phyloP scores from a whole-genome alignment of 2,329 filamentous ascomycete genomes.

The Cercospora brassicicola region DNA sequence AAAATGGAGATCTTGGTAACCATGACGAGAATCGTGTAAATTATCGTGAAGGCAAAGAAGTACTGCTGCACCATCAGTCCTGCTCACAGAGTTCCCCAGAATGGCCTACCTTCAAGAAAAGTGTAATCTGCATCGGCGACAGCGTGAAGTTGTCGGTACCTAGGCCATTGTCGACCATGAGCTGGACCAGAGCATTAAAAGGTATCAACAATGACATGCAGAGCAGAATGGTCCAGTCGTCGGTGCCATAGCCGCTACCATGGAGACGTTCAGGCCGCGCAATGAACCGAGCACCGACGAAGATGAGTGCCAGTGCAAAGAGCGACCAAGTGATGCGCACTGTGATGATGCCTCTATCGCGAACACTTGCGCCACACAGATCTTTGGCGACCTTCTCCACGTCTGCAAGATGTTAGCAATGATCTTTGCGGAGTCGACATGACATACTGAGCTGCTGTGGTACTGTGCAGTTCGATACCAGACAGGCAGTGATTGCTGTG shows the following conservation, averaged over 20 bases:
- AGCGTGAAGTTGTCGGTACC: conserved; percentile 24
- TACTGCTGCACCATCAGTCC: conserved; percentile 11
- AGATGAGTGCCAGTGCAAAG: conserved; percentile 22
- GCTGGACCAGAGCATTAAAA: conserved; percentile 20
- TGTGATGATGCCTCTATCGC: conserved; percentile 13
- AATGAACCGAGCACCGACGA: conserved; percentile 22
- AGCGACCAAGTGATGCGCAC: conserved; percentile 22
- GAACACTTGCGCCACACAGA: conserved; percentile 20
- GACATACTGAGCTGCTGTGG: conserved; percentile 23
- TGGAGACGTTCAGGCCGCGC: conserved; percentile 24
- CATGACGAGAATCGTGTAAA: conserved; percentile 25
- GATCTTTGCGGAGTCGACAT: neutral
- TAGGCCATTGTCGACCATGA: conserved; percentile 25
- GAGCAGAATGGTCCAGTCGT: conserved; percentile 25
- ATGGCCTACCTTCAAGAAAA: conserved; percentile 19
- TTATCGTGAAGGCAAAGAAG: conserved; percentile 27
- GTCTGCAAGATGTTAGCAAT: conserved; percentile 12
- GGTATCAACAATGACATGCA: conserved; percentile 22
- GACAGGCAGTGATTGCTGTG: conserved; percentile 22
- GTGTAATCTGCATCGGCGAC: conserved; percentile 21
- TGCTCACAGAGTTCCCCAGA: neutral
- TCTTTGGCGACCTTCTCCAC: conserved; percentile 22
- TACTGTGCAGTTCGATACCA: conserved; percentile 24
- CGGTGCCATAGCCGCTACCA: conserved; percentile 25
- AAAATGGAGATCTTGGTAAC: conserved; percentile 26